Base-by-base conservation (phyloP, 169 alveolate genomes). In the Cyclospora cayetanensis region DNA sequence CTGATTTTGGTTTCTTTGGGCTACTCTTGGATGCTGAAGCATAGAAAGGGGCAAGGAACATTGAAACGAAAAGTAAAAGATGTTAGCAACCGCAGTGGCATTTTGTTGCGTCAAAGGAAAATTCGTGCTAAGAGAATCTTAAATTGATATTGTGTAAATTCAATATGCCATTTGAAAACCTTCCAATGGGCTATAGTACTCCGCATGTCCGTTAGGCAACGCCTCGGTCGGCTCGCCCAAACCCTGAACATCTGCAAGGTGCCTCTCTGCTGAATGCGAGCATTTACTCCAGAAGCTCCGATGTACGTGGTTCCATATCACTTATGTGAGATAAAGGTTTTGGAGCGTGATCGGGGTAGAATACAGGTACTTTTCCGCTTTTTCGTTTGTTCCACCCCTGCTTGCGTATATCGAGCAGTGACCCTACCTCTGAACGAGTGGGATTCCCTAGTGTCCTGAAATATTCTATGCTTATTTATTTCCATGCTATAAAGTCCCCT, bases 251-350 rank as follows among this genome's bases (percentile, higher is more conserved):
- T 5, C 12, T 4, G 65, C 41, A 65, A 43, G 43, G 86, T 76
- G 86, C 86, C 86, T 76, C 66, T 2, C 86, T 27, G 86, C 63
- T 2, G 66, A 76, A 43, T 42, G 11, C 11, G 60, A 46, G 60
- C 60, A n/a, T n/a, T n/a, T n/a, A n/a, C n/a, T n/a, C n/a, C n/a
- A n/a, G n/a, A n/a, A n/a, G n/a, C n/a, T n/a, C n/a, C n/a, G n/a
- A n/a, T n/a, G n/a, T n/a, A n/a, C n/a, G n/a, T n/a, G n/a, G n/a
- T n/a, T n/a, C n/a, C n/a, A n/a, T n/a, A n/a, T n/a, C n/a, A n/a
- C n/a, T n/a, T n/a, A n/a, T n/a, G n/a, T 37, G 46, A 52, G 34
- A 79, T 31, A 31, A 79, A 34, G 68, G 86, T 79, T 77, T 79
- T 79, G 68, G 34, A 46, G 43, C 63, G 20, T 46, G 53, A 50